Percentiles rank a stretch among this genome's conserved stretches.
Evolutionary conservation across 2,329 filamentous ascomycete species (phyloP).

Genomic region (Sordariomycetes sp.): DNA sequence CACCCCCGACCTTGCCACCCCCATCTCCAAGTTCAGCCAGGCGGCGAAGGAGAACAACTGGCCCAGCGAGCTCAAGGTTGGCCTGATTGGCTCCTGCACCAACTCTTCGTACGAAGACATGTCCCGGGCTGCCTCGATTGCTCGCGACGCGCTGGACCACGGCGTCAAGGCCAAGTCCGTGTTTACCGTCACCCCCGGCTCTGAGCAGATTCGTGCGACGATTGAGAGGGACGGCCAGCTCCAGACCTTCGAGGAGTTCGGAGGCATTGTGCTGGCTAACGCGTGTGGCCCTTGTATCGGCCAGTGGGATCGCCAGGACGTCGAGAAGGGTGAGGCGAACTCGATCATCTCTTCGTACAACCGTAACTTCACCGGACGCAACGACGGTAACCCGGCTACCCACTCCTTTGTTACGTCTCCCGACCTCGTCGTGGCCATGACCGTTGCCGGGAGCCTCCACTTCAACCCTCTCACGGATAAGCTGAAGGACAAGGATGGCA

Average conservation of each 20-base stretch:
- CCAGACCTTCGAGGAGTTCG: slow-evolving; percentile 91
- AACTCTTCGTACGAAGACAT: slow-evolving; percentile 85
- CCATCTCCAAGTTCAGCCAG: slow-evolving; percentile 94
- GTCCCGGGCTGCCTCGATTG: slow-evolving; percentile 86
- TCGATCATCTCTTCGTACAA: slow-evolving; percentile 99
- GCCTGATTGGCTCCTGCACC: slow-evolving; percentile 96
- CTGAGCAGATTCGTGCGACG: slow-evolving; percentile 91
- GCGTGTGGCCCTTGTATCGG: slow-evolving; percentile 89
- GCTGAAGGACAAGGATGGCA: slow-evolving; percentile 90
- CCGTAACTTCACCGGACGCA: slow-evolving; percentile 98
- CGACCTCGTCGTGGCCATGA: slow-evolving; percentile 79
- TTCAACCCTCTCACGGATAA: slow-evolving; percentile 95
- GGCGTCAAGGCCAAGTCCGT: slow-evolving; percentile 87
- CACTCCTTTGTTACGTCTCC: slow-evolving; percentile 90
- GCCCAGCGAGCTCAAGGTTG: slow-evolving; percentile 94
- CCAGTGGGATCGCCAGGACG: slow-evolving; percentile 89
- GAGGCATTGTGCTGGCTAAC: slow-evolving; percentile 88
- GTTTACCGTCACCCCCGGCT: slow-evolving; percentile 93
- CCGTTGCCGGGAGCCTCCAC: slow-evolving; percentile 71
- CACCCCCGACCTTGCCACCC: slow-evolving; percentile 94
- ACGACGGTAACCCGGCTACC: slow-evolving; percentile 90
- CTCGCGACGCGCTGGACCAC: slow-evolving; percentile 80
- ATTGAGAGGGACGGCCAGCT: slow-evolving; percentile 86
- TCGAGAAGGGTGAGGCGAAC: slow-evolving; percentile 92
- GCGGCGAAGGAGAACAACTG: slow-evolving; percentile 90